Evolutionary conservation across 208 protist genomes (phyloP).

Genomic region (Leishmania tarentolae): DNA sequence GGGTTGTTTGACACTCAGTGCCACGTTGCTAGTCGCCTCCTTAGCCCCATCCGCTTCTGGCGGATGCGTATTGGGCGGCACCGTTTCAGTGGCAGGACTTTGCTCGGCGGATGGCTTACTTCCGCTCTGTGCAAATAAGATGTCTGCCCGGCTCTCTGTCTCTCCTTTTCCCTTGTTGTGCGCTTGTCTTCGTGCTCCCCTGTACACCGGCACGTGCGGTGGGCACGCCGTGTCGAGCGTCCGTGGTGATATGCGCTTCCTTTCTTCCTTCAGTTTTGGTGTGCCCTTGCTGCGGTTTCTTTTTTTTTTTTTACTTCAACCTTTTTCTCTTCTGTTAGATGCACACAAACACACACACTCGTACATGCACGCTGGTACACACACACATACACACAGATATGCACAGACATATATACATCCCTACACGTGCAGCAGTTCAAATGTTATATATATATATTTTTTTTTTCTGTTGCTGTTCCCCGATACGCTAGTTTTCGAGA

Average conservation of each 20-base stretch:
- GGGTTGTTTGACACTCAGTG: conserved; percentile 6
- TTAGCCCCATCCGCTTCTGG: background rate
- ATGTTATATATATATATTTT: no score
- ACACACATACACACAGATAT: background rate
- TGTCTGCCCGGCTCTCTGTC: background rate
- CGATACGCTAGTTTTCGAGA: background rate
- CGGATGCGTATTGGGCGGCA: background rate
- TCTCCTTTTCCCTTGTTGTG: background rate
- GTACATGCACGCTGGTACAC: no score
- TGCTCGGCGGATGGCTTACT: background rate
- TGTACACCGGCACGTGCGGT: background rate
- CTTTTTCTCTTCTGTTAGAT: background rate
- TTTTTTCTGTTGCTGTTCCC: background rate
- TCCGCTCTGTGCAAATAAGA: background rate
- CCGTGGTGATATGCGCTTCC: background rate
- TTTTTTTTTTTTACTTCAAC: background rate
- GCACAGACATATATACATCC: background rate
- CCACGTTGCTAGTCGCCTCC: no score
- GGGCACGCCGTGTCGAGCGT: background rate
- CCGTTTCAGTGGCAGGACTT: background rate
- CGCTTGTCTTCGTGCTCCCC: background rate
- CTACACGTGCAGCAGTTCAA: background rate
- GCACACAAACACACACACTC: background rate
- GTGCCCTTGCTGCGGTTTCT: no score
- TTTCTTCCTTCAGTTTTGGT: background rate